A percentile compares a stretch with the other conserved stretches of the same genome.
phyloP scores from a whole-genome alignment of 805 yeast species.

The Myxozyma nipponensis region DNA sequence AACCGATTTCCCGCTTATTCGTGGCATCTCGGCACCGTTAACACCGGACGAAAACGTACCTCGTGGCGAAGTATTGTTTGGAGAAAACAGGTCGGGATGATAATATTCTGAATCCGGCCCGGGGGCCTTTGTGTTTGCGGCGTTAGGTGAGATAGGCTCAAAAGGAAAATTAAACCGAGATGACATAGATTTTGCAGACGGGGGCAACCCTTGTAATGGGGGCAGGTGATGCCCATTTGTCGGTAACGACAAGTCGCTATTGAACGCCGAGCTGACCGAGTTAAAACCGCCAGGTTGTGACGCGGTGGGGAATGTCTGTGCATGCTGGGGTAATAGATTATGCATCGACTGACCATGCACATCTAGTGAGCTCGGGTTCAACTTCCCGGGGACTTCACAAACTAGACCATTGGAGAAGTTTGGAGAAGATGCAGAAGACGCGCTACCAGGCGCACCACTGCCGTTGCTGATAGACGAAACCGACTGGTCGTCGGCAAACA shows the following conservation, averaged over 20 bases:
- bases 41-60: slow-evolving; percentile 19
- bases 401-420: slow-evolving; percentile 5
- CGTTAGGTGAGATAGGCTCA: slow-evolving; percentile 17
- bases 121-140: slow-evolving; percentile 10
- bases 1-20: slow-evolving; percentile 33
- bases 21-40: slow-evolving; percentile 15
- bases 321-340: background rate
- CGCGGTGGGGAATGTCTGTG: background rate
- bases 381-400: slow-evolving; percentile 16
- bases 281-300: slow-evolving; percentile 1
- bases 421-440: slow-evolving; percentile 19
- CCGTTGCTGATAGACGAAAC: slow-evolving; percentile 3
- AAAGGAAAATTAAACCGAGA: slow-evolving; percentile 22
- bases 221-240: slow-evolving; percentile 8
- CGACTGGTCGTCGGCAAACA: slow-evolving; percentile 15
- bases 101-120: slow-evolving; percentile 12
- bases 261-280: slow-evolving; percentile 9
- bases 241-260: background rate
- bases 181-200: slow-evolving; percentile 33
- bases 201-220: slow-evolving; percentile 71
- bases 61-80: slow-evolving; percentile 25
- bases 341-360: slow-evolving; percentile 5
- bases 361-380: background rate
- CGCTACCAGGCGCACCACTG: background rate
- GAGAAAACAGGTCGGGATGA: slow-evolving; percentile 15